Evolutionary conservation across 2,329 filamentous ascomycete species (phyloP), one percentile per base, ranked within the genome.

Genomic region (Talaromyces pinophilus): DNA sequence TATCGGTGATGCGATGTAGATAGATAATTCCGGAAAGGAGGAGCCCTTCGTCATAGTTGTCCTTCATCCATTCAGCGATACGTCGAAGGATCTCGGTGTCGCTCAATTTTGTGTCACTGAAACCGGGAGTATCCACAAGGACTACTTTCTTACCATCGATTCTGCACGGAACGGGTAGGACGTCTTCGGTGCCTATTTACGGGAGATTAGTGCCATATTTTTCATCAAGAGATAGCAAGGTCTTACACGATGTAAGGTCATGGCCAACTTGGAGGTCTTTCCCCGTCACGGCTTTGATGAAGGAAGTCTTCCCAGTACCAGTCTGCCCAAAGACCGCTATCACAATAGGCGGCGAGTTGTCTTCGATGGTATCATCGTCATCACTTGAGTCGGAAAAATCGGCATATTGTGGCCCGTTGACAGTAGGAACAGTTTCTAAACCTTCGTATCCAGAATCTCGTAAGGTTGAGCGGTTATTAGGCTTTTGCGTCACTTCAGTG

Each of bases 101-200:
- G 4, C 66, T 71, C 1, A 69, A 44, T 22, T 71, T 64, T 0
- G 75, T 81, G 63, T 82, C 80, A 61, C 81, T 72, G 65, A 82
- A 82, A 0, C 81, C 80, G 0, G 80, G 79, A 0, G 80, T 82
- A 63, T 82, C 80, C 60, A 64, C 38, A 69, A 74, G 59, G 52
- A 5, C 5, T 50, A 62, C 40, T 8, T 35, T 46, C 8, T 48
- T 28, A 25, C 25, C 25, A n/a, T 62, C 25, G 1, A 52, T 59
- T 28, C 48, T 28, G 5, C 48, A 52, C 17, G 48, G 48, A 7
- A 52, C 48, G 25, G 48, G 22, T 2, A 52, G 13, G 7, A 52
- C 22, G 25, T 30, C 48, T 52, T 52, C 48, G 13, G 48, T 52
- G 3, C 22, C 48, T 52, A 25, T 52, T 48, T 22, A 3, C 22